Percentiles rank a stretch among this genome's conserved stretches.
phyloP scores from a whole-genome alignment of 2,329 filamentous ascomycete genomes.

The Monosporascus cannonballus region DNA sequence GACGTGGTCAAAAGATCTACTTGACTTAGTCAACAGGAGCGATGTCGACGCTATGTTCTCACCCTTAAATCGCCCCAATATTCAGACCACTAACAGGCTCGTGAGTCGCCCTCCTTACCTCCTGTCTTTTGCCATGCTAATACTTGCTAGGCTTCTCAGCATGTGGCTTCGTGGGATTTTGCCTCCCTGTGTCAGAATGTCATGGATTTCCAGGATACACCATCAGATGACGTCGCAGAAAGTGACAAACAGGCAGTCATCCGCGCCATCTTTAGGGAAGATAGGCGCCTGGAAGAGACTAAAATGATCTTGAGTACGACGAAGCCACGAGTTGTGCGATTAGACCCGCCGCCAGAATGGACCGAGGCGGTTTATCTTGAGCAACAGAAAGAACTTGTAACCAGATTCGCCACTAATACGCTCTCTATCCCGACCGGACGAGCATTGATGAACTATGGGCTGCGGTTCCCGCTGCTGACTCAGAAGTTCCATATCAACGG shows the following conservation, averaged over 20 bases:
- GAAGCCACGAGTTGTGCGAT: slow-evolving; percentile 71
- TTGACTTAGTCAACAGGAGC: slow-evolving; percentile 72
- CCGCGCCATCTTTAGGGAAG: slow-evolving; percentile 82
- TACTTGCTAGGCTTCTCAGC: slow-evolving; percentile 46
- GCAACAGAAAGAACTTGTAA: slow-evolving; percentile 84
- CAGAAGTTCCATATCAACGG: slow-evolving; percentile 86
- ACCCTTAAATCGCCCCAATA: slow-evolving; percentile 33
- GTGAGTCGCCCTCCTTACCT: slow-evolving; percentile 27
- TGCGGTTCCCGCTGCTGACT: slow-evolving; percentile 81
- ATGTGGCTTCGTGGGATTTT: slow-evolving; percentile 66
- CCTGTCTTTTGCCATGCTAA: slow-evolving; percentile 15
- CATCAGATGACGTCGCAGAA: slow-evolving; percentile 74
- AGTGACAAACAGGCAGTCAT: slow-evolving; percentile 80
- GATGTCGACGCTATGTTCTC: slow-evolving; percentile 68
- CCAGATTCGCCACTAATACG: slow-evolving; percentile 79
- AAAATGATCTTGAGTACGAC: slow-evolving; percentile 79
- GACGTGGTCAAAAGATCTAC: slow-evolving; percentile 64
- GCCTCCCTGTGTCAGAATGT: slow-evolving; percentile 67
- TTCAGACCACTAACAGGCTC: slow-evolving; percentile 32
- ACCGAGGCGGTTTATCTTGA: slow-evolving; percentile 84
- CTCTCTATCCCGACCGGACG: slow-evolving; percentile 83
- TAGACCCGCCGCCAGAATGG: slow-evolving; percentile 69
- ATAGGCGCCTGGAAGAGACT: slow-evolving; percentile 83
- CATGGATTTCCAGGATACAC: slow-evolving; percentile 52
- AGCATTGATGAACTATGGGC: slow-evolving; percentile 80